These are phyloP conservation scores for Xylariaceae sp. DNA, from an alignment of 2,329 filamentous ascomycete species.

Conservation along the genomic window DNA sequence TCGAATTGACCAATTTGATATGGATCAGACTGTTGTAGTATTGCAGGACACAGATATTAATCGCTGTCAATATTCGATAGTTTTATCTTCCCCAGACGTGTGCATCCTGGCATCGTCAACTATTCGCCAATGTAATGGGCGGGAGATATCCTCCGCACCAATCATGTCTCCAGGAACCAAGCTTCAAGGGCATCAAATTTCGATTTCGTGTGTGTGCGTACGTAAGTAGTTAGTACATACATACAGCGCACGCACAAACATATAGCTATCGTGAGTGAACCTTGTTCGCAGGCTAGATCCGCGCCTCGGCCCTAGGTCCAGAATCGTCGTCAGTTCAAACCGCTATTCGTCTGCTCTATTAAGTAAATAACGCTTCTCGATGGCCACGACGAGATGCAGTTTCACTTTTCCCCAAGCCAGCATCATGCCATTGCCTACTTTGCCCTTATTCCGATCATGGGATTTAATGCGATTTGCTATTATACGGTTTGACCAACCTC, in stretches of 20 bases:
- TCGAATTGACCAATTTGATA: slow-evolving; percentile 12
- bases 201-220: slow-evolving; percentile 10
- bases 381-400: no score
- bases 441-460: no score
- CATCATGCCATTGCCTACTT: no score
- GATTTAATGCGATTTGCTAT: no score
- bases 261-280: slow-evolving; percentile 7
- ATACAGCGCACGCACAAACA: no score
- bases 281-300: neutral
- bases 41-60: neutral
- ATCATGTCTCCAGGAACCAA: slow-evolving; percentile 7
- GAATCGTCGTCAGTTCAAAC: slow-evolving; percentile 8
- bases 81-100: slow-evolving; percentile 13
- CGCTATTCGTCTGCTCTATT: slow-evolving; percentile 1
- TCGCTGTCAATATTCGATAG: slow-evolving; percentile 14
- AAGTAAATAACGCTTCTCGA: neutral
- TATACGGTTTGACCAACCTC: no score
- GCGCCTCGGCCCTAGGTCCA: slow-evolving; percentile 18
- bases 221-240: no score
- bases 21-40: neutral
- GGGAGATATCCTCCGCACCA: slow-evolving; percentile 26
- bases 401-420: neutral
- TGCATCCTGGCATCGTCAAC: slow-evolving; percentile 3
- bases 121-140: slow-evolving; percentile 15
- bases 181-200: slow-evolving; percentile 14